These are phyloP conservation scores for Diophrys sp. DNA, from an alignment of 73 alveolate genomes.

Conservation along the genomic window DNA sequence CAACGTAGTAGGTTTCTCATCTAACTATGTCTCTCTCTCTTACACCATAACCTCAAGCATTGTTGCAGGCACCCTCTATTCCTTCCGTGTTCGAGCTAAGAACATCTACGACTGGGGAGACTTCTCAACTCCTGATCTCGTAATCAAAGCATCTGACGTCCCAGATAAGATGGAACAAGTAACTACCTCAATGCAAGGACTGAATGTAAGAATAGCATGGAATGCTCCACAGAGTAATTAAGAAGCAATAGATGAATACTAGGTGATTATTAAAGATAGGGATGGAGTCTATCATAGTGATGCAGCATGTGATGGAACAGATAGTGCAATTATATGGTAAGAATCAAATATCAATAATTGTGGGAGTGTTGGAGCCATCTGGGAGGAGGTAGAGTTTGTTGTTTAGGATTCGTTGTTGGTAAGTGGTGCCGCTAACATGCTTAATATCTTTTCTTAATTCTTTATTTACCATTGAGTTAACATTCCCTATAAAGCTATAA, in stretches of 20 bases:
- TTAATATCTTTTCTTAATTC: too few relatives aligned
- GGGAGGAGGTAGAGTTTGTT: too few relatives aligned
- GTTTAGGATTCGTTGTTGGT: too few relatives aligned
- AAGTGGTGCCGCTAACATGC: too few relatives aligned
- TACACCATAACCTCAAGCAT: background rate
- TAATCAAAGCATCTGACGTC: slow-evolving; percentile 7
- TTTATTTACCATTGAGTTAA: too few relatives aligned
- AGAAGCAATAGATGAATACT: slow-evolving; percentile 18
- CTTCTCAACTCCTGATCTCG: slow-evolving; percentile 13
- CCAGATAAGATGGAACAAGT: background rate
- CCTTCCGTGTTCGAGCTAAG: slow-evolving; percentile 43
- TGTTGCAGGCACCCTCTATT: slow-evolving; percentile 19
- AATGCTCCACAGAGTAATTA: slow-evolving; percentile 16
- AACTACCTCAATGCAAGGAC: background rate
- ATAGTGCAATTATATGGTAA: slow-evolving; percentile 5
- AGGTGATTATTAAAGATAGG: background rate
- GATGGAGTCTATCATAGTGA: background rate
- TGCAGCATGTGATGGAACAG: slow-evolving; percentile 40
- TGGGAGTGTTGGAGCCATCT: too few relatives aligned
- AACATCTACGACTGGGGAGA: slow-evolving; percentile 48
- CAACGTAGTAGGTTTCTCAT: slow-evolving; percentile 12
- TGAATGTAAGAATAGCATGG: slow-evolving; percentile 31
- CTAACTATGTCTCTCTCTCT: background rate
- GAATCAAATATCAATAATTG: too few relatives aligned
- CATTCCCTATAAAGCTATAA: too few relatives aligned